Evolutionary conservation across 495 filamentous ascomycete genomes (phyloP).

Genomic region (Hamigera avellanea): DNA sequence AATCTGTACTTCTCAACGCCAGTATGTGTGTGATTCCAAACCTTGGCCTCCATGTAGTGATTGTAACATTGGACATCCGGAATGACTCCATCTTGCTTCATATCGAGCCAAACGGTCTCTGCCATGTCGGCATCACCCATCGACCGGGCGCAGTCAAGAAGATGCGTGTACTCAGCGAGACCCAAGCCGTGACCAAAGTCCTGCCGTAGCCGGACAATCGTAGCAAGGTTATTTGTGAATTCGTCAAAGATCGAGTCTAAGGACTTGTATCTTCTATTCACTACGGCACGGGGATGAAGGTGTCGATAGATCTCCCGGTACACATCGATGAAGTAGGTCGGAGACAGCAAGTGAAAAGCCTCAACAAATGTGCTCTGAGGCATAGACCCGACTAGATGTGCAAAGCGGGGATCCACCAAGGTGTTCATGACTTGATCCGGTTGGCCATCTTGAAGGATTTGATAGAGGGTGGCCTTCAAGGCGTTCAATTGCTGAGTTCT

Average conservation of each 20-base stretch:
- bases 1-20: conserved; percentile 26
- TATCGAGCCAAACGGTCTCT: conserved; percentile 38
- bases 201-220: conserved; percentile 25
- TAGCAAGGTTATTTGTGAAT: conserved; percentile 25
- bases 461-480: conserved; percentile 15
- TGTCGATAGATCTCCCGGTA: conserved; percentile 37
- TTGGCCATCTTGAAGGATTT: conserved; percentile 20
- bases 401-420: conserved; percentile 21
- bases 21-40: conserved; percentile 28
- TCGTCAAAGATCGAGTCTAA: conserved; percentile 23
- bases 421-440: conserved; percentile 28
- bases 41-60: conserved; percentile 35
- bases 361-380: conserved; percentile 24
- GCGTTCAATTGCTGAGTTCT: neutral
- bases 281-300: conserved; percentile 30
- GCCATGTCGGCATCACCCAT: conserved; percentile 35
- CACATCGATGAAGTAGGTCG: conserved; percentile 31
- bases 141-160: conserved; percentile 42
- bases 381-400: conserved; percentile 19
- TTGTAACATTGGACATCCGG: conserved; percentile 48
- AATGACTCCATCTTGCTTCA: conserved; percentile 23
- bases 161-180: conserved; percentile 41
- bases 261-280: conserved; percentile 12
- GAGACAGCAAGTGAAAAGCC: conserved; percentile 26
- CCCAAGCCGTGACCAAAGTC: conserved; percentile 15